Evolutionary conservation across 2,329 filamentous ascomycete species (phyloP).

Genomic region (Penicillium hesseltinei): DNA sequence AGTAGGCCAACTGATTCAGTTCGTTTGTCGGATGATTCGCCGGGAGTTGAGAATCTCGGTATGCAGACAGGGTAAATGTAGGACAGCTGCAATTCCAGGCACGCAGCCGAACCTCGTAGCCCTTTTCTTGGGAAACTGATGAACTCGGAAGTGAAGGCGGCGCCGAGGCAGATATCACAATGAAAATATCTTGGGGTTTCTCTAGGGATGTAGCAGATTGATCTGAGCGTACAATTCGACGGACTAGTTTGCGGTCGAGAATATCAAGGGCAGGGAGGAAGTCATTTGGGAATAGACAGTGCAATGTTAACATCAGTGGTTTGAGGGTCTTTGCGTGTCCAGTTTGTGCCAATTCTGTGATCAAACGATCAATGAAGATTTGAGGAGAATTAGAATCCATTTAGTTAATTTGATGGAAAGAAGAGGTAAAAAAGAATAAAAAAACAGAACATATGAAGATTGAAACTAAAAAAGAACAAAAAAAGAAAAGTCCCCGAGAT

Average conservation of each 20-base stretch:
- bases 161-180: constrained; percentile 61
- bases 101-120: constrained; percentile 69
- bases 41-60: constrained; percentile 44
- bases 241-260: constrained; percentile 73
- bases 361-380: constrained; percentile 27
- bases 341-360: constrained; percentile 21
- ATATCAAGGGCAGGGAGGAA: constrained; percentile 84
- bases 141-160: constrained; percentile 21
- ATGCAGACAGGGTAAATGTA: constrained; percentile 73
- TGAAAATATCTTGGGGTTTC: constrained; percentile 48
- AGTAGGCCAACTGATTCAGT: constrained; percentile 19
- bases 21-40: neutral
- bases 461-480: neutral
- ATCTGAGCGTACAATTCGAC: constrained; percentile 44
- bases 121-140: constrained; percentile 29
- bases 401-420: neutral
- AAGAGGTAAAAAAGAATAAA: neutral
- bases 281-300: constrained; percentile 78
- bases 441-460: neutral
- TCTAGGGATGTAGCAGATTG: neutral
- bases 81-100: constrained; percentile 92
- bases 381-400: constrained; percentile 7
- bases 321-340: constrained; percentile 37
- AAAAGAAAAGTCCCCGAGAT: neutral
- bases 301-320: constrained; percentile 71